Conservation (phyloP, 2,329 filamentous ascomycete species). For the Xylariaceae sp. region DNA sequence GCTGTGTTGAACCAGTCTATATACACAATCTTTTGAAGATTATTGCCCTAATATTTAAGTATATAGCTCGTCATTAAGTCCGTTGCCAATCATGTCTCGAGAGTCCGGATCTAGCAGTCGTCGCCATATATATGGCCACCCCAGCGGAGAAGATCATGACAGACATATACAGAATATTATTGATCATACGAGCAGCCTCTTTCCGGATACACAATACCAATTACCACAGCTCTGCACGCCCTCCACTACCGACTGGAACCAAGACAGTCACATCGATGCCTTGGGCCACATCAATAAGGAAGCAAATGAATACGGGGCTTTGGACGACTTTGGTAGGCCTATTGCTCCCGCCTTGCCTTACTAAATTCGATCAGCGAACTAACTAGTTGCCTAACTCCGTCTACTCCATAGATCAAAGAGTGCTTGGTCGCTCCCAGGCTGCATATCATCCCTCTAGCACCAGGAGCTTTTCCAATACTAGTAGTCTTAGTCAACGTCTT, state of each 20-base stretch:
- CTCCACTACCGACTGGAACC: neutral
- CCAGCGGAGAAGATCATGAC: slow-evolving; percentile 30
- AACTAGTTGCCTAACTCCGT: neutral
- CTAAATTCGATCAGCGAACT: neutral
- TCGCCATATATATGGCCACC: slow-evolving; percentile 30
- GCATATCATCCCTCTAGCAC: slow-evolving; percentile 1
- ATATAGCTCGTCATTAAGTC: neutral
- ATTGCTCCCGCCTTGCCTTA: neutral
- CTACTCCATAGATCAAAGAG: slow-evolving; percentile 33
- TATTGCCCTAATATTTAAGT: neutral
- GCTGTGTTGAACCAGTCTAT: neutral
- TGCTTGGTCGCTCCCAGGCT: slow-evolving; percentile 32
- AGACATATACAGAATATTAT: slow-evolving; percentile 42
- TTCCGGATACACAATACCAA: slow-evolving; percentile 25
- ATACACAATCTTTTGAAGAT: neutral
- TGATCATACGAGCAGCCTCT: slow-evolving; percentile 36
- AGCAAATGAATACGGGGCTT: slow-evolving; percentile 16
- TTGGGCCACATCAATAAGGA: neutral
- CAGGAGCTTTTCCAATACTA: slow-evolving; percentile 4
- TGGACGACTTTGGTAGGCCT: slow-evolving; percentile 42
- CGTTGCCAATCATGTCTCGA: slow-evolving; percentile 32
- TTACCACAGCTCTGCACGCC: slow-evolving; percentile 16
- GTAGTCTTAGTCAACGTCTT: slow-evolving; percentile 25
- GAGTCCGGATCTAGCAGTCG: slow-evolving; percentile 14
- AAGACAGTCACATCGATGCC: slow-evolving; percentile 9